Evolutionary conservation across 495 filamentous ascomycete genomes (phyloP), one percentile per base, ranked within the genome.

Genomic region (Penicillium chermesinum): DNA sequence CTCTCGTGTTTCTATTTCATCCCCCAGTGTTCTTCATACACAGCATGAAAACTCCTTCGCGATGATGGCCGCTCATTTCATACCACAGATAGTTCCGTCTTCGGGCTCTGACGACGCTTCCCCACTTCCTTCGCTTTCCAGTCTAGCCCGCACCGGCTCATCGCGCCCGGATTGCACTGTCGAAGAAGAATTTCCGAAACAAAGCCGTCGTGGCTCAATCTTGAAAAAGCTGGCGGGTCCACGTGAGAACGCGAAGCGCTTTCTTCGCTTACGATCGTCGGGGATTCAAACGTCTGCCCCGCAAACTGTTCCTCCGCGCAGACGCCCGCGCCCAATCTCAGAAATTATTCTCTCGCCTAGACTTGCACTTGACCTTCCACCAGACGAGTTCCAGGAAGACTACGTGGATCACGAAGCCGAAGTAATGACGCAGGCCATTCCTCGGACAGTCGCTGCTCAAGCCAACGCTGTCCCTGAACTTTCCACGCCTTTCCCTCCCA

Each of bases 181-280:
- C 38, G 55, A 63, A 40, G 57, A 63, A 39, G 49, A 60, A 48
- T 54, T 59, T 20, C 50, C 67, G 16, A 65, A 61, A 46, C 53
- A 54, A 21, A 48, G 38, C 54, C 66, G 62, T 32, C 60, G 67
- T 45, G 54, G 51, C 25, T 65, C 66, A 5, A 53, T 72, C 17
- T 44, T 74, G 35, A 61, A 47, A 61, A 75, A 71, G 58, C 61
- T 76, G 65, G 71, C 70, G 58, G 64, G 67, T 19, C 68, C 73
- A 58, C 70, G 71, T 45, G 73, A 76, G 49, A 73, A 70, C 65
- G 71, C 72, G 53, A 72, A 72, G 66, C 72, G 72, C 43, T 58
- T 75, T 56, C 66, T 78, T 62, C 72, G 72, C 58, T 52, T 73
- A 50, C 66, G 67, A 41, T 58, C 65, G 22, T 55, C 66, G 38